Conservation (phyloP, 805 yeast genomes). For the Blastobotrys robertii region DNA sequence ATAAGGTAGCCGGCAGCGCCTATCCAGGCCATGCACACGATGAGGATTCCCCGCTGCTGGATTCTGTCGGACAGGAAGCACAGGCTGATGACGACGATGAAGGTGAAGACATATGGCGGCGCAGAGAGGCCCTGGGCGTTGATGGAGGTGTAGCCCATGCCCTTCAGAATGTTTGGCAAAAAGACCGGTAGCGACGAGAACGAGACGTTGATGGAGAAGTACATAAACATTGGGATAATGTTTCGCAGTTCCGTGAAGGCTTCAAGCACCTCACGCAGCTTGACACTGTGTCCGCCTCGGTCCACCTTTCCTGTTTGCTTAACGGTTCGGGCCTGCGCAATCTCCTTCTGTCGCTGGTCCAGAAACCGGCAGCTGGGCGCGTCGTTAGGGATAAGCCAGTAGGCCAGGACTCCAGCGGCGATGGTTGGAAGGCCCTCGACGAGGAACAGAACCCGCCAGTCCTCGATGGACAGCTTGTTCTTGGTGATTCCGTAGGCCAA, state of each 20-base stretch:
- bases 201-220: conserved; percentile 20
- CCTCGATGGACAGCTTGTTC: conserved; percentile 19
- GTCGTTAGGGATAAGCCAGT: conserved; percentile 24
- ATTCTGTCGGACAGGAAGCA: conserved; percentile 35
- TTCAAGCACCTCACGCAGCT: conserved; percentile 4
- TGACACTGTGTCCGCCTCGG: conserved; percentile 5
- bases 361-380: conserved; percentile 41
- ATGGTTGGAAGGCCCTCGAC: conserved; percentile 36
- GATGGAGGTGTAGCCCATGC: conserved; percentile 33
- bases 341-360: conserved; percentile 28
- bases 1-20: conserved; percentile 18
- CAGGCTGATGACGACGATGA: conserved; percentile 19
- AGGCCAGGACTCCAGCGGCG: conserved; percentile 31
- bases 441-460: conserved; percentile 39
- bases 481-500: conserved; percentile 32
- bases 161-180: conserved; percentile 37
- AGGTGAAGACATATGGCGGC: conserved; percentile 33
- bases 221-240: conserved; percentile 15
- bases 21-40: conserved; percentile 6
- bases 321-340: conserved; percentile 11
- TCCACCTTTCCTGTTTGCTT: conserved; percentile 10
- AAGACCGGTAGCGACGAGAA: conserved; percentile 36
- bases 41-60: conserved; percentile 19
- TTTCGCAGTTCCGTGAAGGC: conserved; percentile 9
- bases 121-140: conserved; percentile 38